Base-by-base conservation (phyloP, 441 rosid species). In the Jatropha multifida region DNA sequence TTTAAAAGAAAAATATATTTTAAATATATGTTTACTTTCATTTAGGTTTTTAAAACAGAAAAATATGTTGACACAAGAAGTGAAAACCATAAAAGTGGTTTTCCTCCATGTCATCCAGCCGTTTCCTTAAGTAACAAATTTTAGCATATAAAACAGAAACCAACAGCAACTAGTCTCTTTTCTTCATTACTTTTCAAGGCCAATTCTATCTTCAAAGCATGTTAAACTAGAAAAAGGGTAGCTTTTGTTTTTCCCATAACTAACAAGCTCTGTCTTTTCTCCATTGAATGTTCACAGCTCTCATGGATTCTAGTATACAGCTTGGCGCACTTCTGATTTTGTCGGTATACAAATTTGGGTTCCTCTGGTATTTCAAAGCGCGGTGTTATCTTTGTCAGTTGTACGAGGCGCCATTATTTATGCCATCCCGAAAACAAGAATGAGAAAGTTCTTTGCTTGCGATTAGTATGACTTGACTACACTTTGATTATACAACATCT, bases 301-400 rank as follows among this genome's bases (percentile, higher is more conserved):
- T 90, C 96, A 8, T 91, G 98, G 99, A 86, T 87, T 86, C 86
- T 95, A 80, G 92, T 95, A 82, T 95, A 93, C 87, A 95, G 99
- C 92, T 81, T 95, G 94, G 89, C 84, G 58, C 94, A 92, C 77
- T 93, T 92, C 85, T 90, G 88, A 93, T 77, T 44, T 42, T 59
- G 76, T 4, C 18, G 64, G 78, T 37, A 46, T 23, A 23, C 48
- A 62, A 18, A 63, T 64, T 69, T 63, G 75, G 74, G 58, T 63
- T 73, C 72, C 49, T 63, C 41, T 23, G 13, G 56, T 13, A 59
- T 56, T 56, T 15, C 41, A 14, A 73, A 49, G 62, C 10, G 61
- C 42, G 63, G 60, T 72, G 69, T 66, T 26, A 71, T 74, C 55
- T 60, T 18, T n/a, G 26, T 60, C 56, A 52, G 61, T 71, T 75